Conservation (phyloP, 352 stramenopile genomes). For the Globisporangium irregulare region DNA sequence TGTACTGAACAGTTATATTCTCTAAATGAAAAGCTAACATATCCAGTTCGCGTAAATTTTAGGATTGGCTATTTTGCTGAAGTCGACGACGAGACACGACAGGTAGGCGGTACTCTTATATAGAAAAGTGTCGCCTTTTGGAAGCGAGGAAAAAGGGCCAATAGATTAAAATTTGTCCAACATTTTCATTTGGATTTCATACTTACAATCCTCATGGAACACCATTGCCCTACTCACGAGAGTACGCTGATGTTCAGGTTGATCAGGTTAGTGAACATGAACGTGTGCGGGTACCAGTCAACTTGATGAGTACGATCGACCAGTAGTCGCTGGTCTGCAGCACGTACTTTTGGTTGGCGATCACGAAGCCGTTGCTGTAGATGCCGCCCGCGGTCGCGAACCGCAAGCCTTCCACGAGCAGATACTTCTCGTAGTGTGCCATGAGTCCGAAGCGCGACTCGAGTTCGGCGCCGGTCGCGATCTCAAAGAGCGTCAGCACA, state of each 20-base stretch:
- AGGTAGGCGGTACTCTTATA: too few species aligned
- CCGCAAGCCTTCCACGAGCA: conserved; percentile 31
- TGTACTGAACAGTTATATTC: too few species aligned
- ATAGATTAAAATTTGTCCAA: too few species aligned
- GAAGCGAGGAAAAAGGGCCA: too few species aligned
- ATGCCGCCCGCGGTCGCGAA: conserved; percentile 34
- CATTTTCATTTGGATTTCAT: neutral
- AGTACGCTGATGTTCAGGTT: conserved; percentile 13
- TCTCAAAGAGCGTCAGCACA: neutral
- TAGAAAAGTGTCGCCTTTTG: too few species aligned
- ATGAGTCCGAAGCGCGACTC: conserved; percentile 14
- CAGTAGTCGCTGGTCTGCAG: conserved; percentile 24
- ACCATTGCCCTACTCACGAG: conserved; percentile 12
- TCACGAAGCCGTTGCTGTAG: conserved; percentile 37
- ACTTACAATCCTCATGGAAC: neutral
- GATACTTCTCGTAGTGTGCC: conserved; percentile 9
- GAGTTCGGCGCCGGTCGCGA: conserved; percentile 21
- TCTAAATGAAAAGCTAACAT: too few species aligned
- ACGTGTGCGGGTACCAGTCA: conserved; percentile 13
- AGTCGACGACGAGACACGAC: too few species aligned
- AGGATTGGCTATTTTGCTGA: too few species aligned
- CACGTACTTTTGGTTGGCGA: conserved; percentile 33
- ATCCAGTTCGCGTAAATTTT: too few species aligned
- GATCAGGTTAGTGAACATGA: conserved; percentile 1
- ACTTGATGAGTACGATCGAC: conserved; percentile 28